Conservation (phyloP, 495 filamentous ascomycete species). For the Penicillium bovifimosum region DNA sequence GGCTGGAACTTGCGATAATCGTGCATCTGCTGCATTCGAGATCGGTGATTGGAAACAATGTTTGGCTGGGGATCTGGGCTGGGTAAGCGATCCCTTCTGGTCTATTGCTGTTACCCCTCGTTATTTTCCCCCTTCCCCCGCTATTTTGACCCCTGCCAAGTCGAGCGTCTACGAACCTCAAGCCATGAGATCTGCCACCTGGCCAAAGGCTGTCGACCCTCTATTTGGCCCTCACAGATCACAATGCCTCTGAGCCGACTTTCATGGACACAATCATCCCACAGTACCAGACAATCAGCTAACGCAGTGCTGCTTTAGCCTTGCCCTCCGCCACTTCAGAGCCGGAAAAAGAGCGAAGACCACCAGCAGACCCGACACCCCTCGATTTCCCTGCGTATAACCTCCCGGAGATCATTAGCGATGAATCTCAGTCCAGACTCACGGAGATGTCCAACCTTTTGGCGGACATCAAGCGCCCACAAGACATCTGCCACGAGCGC, state of each 20-base stretch:
- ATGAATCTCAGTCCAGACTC: constrained; percentile 26
- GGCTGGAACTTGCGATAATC: constrained; percentile 1
- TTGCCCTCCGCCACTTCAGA: constrained; percentile 32
- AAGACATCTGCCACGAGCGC: constrained; percentile 46
- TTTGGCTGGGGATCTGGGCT: constrained; percentile 37
- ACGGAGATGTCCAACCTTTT: constrained; percentile 38
- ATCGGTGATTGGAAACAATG: constrained; percentile 17
- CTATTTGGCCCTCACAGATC: not conserved
- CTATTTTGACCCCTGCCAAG: not conserved
- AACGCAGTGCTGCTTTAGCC: constrained; percentile 18
- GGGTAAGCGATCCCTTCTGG: constrained; percentile 21
- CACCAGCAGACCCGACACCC: constrained; percentile 42
- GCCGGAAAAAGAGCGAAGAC: constrained; percentile 39
- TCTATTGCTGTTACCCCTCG: not conserved
- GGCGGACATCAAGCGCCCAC: constrained; percentile 45
- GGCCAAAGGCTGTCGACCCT: not conserved
- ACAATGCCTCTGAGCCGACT: too few relatives aligned
- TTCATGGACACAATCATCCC: not conserved
- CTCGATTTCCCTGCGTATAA: constrained; percentile 46
- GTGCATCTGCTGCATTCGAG: constrained; percentile 5
- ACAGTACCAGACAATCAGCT: not conserved
- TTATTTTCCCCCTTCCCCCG: not conserved
- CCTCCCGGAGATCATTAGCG: constrained; percentile 21
- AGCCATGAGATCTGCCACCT: not conserved
- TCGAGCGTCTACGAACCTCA: not conserved